Evolutionary conservation across 352 stramenopile species (phyloP).

Genomic region (Elongisporangium senticosum): DNA sequence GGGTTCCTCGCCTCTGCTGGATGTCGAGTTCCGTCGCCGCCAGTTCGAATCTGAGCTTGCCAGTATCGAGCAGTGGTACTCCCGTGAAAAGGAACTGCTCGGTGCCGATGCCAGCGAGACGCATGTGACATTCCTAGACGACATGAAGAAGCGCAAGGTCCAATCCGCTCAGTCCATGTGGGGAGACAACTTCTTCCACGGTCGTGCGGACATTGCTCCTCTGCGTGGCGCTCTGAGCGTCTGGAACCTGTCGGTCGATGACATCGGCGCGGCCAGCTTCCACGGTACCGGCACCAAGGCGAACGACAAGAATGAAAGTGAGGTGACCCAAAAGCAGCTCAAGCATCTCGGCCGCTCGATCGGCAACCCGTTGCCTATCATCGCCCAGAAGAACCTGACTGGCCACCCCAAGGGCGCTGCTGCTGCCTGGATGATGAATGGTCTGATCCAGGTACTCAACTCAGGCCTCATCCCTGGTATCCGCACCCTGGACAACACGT

Average conservation of each 20-base stretch:
- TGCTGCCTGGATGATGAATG: constrained; percentile 81
- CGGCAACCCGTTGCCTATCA: constrained; percentile 71
- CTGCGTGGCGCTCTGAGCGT: constrained; percentile 67
- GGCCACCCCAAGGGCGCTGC: constrained; percentile 80
- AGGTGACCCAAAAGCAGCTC: constrained; percentile 84
- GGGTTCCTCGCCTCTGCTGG: constrained; percentile 42
- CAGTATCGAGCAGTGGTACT: constrained; percentile 69
- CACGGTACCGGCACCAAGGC: constrained; percentile 79
- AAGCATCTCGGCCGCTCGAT: constrained; percentile 60
- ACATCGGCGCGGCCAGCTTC: constrained; percentile 81
- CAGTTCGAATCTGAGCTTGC: constrained; percentile 75
- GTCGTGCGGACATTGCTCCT: constrained; percentile 59
- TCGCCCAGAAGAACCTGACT: constrained; percentile 83
- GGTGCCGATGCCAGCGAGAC: constrained; percentile 22
- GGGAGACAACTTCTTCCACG: constrained; percentile 61
- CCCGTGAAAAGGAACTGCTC: constrained; percentile 41
- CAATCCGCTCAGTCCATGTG: constrained; percentile 59
- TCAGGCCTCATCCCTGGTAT: constrained; percentile 74
- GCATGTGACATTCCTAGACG: constrained; percentile 40
- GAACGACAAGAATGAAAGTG: constrained; percentile 87
- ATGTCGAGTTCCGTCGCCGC: constrained; percentile 64
- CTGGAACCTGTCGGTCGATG: constrained; percentile 77
- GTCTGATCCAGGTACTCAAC: constrained; percentile 76
- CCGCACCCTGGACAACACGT: constrained; percentile 81
- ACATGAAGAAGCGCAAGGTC: constrained; percentile 68